A percentile compares a stretch with the other conserved stretches of the same genome.
phyloP scores from a whole-genome alignment of 2,329 filamentous ascomycete genomes.

The Aspergillus brasiliensis region DNA sequence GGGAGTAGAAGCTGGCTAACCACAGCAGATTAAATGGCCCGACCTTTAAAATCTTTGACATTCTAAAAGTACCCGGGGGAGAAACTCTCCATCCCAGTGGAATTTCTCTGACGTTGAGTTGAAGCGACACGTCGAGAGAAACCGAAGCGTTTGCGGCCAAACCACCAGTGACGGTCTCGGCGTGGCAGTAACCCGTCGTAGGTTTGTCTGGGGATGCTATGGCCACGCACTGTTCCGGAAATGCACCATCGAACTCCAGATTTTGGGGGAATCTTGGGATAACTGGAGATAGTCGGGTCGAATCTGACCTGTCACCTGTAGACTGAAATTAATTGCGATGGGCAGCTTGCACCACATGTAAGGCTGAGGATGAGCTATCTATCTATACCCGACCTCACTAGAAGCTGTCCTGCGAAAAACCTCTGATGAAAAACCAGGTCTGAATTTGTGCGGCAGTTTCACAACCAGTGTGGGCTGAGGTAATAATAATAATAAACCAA shows the following conservation, averaged over 20 bases:
- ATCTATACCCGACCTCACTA: too few species aligned
- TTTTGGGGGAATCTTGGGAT: neutral
- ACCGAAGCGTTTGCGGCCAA: slow-evolving; percentile 17
- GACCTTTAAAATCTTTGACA: neutral
- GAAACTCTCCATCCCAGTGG: neutral
- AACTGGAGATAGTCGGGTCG: neutral
- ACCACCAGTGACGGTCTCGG: slow-evolving; percentile 5
- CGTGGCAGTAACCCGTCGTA: slow-evolving; percentile 10
- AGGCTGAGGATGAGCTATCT: neutral
- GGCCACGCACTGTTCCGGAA: slow-evolving; percentile 12
- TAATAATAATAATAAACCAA: neutral
- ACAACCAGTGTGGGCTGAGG: neutral
- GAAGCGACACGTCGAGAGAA: slow-evolving; percentile 18
- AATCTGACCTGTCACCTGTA: neutral
- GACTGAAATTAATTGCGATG: neutral
- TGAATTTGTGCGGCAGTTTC: neutral
- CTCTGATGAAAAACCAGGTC: too few species aligned
- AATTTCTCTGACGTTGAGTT: neutral
- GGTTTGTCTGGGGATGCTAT: neutral
- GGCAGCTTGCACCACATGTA: neutral
- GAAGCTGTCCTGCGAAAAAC: too few species aligned
- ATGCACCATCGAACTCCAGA: neutral
- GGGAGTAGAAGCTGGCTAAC: too few species aligned
- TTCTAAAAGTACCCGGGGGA: neutral
- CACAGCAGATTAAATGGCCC: too few species aligned